Evolutionary conservation across 345 rosid species (phyloP), one percentile per base, ranked within the genome.

Genomic region (Euphorbia peplus): DNA sequence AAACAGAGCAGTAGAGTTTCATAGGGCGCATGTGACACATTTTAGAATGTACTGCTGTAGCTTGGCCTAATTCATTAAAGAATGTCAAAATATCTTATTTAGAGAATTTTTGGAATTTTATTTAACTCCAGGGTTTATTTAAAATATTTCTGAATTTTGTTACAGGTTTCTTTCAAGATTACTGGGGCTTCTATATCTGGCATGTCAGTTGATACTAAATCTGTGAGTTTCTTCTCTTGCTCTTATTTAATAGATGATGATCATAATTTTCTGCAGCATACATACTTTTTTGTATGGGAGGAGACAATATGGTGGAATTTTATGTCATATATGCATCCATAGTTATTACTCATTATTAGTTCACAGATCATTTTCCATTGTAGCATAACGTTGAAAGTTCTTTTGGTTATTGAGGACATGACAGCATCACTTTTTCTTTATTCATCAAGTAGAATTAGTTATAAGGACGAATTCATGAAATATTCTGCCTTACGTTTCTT

Each of bases 161-260:
- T 66, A 54, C 80, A 95, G 96, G 91, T 89, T 29, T 87, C 91
- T 19, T 89, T 89, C 83, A 95, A 86, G 83, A 86, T 91, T 68
- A 81, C 69, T 9, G 98, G 97, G 64, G 90, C 87, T 58, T 83
- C 99, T 52, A 51, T 88, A 61, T 91, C 95, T 19, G 87, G 92
- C 75, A 88, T 95, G 88, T 82, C 88, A 7, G 75, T 91, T 44
- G 95, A 91, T 76, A 86, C 97, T 37, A 90, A 95, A 87, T 85
- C 90, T 35, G 99, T 95, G 83, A 82, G 93, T 60, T 73, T 69
- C 32, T 15, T 53, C 0, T 15, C 19, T 2, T 25, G 8, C 26
- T 60, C 16, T 21, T 6, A 4, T 35, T 26, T 61, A 39, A 21
- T 39, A 3, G 25, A 13, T 13, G 15, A 22, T 12, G 66, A 18